These are phyloP conservation scores for Pichia cabralensis DNA, from an alignment of 805 yeast species.

Conservation along the genomic window DNA sequence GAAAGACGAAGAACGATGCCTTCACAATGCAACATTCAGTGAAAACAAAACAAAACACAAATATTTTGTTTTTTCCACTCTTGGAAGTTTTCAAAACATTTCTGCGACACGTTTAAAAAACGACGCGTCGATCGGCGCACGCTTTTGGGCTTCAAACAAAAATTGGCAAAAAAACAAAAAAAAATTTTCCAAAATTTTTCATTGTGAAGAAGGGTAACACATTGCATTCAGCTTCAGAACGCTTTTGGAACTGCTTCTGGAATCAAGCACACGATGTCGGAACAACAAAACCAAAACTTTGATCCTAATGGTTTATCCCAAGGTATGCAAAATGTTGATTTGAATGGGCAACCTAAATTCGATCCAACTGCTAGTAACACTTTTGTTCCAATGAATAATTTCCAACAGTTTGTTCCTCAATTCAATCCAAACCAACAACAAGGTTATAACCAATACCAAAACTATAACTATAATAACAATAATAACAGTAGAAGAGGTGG, in stretches of 20 bases:
- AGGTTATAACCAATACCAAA: conserved; percentile 8
- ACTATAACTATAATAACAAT: conserved; percentile 12
- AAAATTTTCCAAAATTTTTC: too few relatives aligned
- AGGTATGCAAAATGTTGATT: conserved; percentile 33
- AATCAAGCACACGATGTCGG: conserved; percentile 20
- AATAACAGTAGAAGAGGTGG: conserved; percentile 19
- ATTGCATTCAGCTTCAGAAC: background rate
- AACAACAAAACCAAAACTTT: conserved; percentile 15
- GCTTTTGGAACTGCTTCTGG: too few relatives aligned
- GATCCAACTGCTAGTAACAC: conserved; percentile 42
- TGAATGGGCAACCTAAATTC: conserved; percentile 28
- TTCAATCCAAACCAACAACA: conserved; percentile 23
- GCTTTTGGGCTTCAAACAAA: too few relatives aligned
- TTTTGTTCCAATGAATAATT: conserved; percentile 35
- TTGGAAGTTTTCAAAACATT: too few relatives aligned
- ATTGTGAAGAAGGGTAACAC: too few relatives aligned
- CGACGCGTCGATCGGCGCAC: too few relatives aligned
- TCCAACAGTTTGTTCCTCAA: conserved; percentile 31
- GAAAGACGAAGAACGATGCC: too few relatives aligned
- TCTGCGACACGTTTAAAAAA: too few relatives aligned
- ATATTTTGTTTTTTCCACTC: too few relatives aligned
- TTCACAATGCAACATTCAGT: too few relatives aligned
- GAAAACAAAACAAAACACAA: too few relatives aligned
- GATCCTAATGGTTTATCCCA: conserved; percentile 35
- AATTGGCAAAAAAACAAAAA: too few relatives aligned